A percentile compares a stretch with the other conserved stretches of the same genome.
These are phyloP conservation scores for Chaetoscypha palmicola DNA, from an alignment of 2,329 filamentous ascomycete genomes.

Conservation along the genomic window DNA sequence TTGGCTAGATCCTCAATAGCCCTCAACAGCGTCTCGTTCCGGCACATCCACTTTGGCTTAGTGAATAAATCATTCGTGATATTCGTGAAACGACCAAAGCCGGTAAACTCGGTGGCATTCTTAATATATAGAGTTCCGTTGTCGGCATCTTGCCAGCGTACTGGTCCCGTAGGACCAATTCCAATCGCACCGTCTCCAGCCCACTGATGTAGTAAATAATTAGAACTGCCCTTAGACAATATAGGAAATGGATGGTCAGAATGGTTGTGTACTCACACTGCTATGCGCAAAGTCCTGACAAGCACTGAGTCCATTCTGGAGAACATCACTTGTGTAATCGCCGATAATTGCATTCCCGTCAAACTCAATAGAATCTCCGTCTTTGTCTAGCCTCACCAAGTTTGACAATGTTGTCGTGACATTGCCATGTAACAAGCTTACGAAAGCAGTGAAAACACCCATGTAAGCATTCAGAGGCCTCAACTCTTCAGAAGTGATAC, in stretches of 20 bases:
- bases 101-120: not conserved
- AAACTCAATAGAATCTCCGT: not conserved
- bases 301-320: constrained; percentile 3
- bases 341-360: constrained; percentile 1
- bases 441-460: not conserved
- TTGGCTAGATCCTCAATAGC: constrained; percentile 20
- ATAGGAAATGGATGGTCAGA: not conserved
- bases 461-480: not conserved
- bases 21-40: constrained; percentile 13
- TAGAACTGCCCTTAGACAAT: not conserved
- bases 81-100: not conserved
- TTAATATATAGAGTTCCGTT: not conserved
- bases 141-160: not conserved
- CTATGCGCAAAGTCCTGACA: not conserved
- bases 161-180: not conserved
- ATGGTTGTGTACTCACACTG: not conserved
- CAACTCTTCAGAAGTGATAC: not conserved
- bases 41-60: constrained; percentile 13
- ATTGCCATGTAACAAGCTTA: not conserved
- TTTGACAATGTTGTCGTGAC: not conserved
- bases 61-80: constrained; percentile 1
- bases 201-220: too few relatives aligned
- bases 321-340: not conserved
- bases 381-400: not conserved
- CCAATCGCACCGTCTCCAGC: not conserved